Percentiles rank a stretch among this genome's conserved stretches.
Conservation (phyloP, 306 rosid species). For the Vigna unguiculata region DNA sequence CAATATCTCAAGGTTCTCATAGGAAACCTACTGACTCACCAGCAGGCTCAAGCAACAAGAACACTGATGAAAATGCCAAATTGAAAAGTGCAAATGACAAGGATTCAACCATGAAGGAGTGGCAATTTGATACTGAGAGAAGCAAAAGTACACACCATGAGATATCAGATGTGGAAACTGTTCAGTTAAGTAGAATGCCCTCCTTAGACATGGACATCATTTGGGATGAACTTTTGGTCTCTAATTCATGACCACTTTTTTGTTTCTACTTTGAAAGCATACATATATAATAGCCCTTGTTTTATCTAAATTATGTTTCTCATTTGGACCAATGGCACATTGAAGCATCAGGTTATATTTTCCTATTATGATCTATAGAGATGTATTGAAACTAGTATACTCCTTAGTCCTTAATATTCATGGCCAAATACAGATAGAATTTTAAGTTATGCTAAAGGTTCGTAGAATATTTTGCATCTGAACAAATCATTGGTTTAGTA, state of each 20-base stretch:
- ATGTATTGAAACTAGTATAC: conserved; percentile 25
- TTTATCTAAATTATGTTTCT: conserved; percentile 36
- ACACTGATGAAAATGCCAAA: conserved; percentile 35
- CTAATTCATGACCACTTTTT: conserved; percentile 59
- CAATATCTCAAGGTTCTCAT: conserved; percentile 54
- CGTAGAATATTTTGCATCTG: neutral
- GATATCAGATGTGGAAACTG: conserved; percentile 61
- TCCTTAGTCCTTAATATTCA: conserved; percentile 1
- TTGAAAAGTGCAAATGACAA: conserved; percentile 36
- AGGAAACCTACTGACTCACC: conserved; percentile 2
- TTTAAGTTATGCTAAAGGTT: conserved; percentile 9
- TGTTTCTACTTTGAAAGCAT: conserved; percentile 24
- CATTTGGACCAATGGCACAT: conserved; percentile 14
- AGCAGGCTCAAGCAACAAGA: conserved; percentile 38
- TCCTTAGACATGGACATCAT: conserved; percentile 94
- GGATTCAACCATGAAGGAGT: conserved; percentile 34
- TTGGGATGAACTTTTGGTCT: conserved; percentile 88
- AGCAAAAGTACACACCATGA: conserved; percentile 56
- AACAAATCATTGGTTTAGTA: neutral
- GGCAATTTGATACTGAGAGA: conserved; percentile 43
- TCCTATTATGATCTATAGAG: conserved; percentile 23
- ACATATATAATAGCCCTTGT: conserved; percentile 19
- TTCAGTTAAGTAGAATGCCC: conserved; percentile 94
- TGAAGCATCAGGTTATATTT: conserved; percentile 20
- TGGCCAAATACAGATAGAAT: neutral